Base-by-base conservation (phyloP, 1,139 yeast genomes). In the Sugiyamaella novakii region DNA sequence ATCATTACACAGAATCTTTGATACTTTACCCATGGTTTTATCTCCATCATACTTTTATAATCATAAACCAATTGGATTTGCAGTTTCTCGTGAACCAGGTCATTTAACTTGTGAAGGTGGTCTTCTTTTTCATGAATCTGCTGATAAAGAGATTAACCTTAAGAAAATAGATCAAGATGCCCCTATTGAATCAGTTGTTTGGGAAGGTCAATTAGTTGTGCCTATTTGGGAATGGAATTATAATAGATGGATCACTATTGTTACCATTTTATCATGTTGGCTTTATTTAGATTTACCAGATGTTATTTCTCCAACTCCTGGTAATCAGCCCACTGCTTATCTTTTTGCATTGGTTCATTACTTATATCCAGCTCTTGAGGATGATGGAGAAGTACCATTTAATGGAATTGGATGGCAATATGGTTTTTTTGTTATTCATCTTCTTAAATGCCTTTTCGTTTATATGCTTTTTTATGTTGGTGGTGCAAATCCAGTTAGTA, bases 221-320 rank as follows among this genome's bases (percentile, higher is more conserved):
- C 98, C 98, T 5, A 69, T 76, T 29, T 92, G 96, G 95, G 76
- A 78, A 53, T 75, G 71, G 57, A 78, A 84, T 63, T 66, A 71
- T 39, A 71, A 75, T 46, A 75, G 78, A 19, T 75, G 76, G 56
- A 69, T 76, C 53, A 56, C 75, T 1, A 73, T 82, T 44, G 53
- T 78, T 14, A 48, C 77, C 0, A 54, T 76, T 5, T 72, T 89
- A 61, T 47, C 77, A 11, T 70, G 70, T 15, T 92, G 98, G 98
- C 77, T 92, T 54, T 92, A 91, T 67, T 82, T 95, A 2, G 98
- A 92, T 69, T 75, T 92, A 64, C 98, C 98, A 1, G 96, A 88
- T 63, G 78, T 75, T 59, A 74, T 88, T 50, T 80, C 91, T 36
- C 97, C 97, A 44, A 91, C 98, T 3, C 98, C 98, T 0, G 97